Evolutionary conservation across 805 yeast genomes (phyloP), one percentile per base, ranked within the genome.

Genomic region (Starmerella powellii): DNA sequence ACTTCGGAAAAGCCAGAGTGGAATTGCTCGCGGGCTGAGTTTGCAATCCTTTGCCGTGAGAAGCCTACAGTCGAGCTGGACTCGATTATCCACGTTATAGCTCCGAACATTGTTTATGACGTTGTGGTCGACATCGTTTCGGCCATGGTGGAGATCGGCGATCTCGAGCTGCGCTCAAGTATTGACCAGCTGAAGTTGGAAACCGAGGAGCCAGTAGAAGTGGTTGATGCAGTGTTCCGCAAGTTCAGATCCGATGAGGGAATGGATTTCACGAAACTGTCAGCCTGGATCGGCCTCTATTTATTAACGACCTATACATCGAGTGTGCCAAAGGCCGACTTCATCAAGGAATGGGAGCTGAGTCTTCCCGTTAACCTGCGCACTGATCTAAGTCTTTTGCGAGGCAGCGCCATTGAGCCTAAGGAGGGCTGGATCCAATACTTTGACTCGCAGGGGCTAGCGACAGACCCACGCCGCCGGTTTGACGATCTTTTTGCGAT

Each of bases 201-300:
- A 8, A 17, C 32, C n/a, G 57, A 64, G 38, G 61, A 67, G 42
- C 63, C 74, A 0, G 47, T 47, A 13, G 66, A 62, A 2, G 68
- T 76, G n/a, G 60, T 75, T 0, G 59, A 53, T 23, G 71, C 84
- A 0, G 66, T 79, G 0, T 49, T 77, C 35, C 57, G 64, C 34
- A 71, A 67, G 52, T 80, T 77, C 56, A 53, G 46, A 36, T 55
- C 55, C 4, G 68, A 63, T 51, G 47, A 50, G 5, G 18, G 27
- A 4, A 50, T 82, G 10, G 67, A 78, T 46, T 61, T 62, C 37
- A 51, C 48, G 2, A 56, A 56, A 29, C 66, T 80, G 2, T 67
- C 78, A 1, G 56, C 54, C 37, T 82, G 85, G 81, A 74, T 73
- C 51, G 94, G 94, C 0, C 54, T 72, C 2, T 64, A 68, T 39